Base-by-base conservation (phyloP, 129 eudicot species). In the Chrysanthemum seticuspe region DNA sequence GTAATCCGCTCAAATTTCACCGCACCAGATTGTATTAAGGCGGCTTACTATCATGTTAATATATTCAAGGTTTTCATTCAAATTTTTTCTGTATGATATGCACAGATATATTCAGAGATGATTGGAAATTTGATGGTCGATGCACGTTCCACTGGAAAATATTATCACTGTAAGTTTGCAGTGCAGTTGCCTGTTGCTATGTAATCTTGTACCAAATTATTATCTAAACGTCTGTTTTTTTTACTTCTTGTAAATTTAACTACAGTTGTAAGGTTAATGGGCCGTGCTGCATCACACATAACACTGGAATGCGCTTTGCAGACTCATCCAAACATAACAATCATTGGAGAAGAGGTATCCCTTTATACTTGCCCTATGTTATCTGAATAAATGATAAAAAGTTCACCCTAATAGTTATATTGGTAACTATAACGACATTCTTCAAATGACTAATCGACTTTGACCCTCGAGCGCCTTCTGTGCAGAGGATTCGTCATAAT, bases 261-360 rank as follows among this genome's bases (percentile, higher is more conserved):
- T 81, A 71, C 82, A 95, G 99, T 95, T 86, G 97, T 90, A 52
- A 83, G 99, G 78, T 88, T 95, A 79, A 95, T 95, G 99, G 99
- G 99, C 0, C 96, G 99, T 71, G 97, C 99, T 70, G 97, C 99
- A 60, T 95, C 99, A 58, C 99, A 95, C 83, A 95, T 95, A 63
- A 95, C 99, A 18, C 76, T 95, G 67, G 97, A 95, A 87, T 95
- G 99, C 72, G 97, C 99, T 57, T 81, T 95, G 80, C 99, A 95
- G 83, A 95, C 99, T 74, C 99, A 95, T 73, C 99, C 99, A 60
- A 95, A 95, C 74, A 83, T 95, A 78, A 75, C 91, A 76, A 88
- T 95, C 70, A 91, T 95, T 65, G 99, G 97, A 65, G 99, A 95
- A 86, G 99, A 95, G 97, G 99, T 91, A 78, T 10, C 50, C 45